Evolutionary conservation across 805 yeast species (phyloP).

Genomic region (Barnettozyma wickerhamii): DNA sequence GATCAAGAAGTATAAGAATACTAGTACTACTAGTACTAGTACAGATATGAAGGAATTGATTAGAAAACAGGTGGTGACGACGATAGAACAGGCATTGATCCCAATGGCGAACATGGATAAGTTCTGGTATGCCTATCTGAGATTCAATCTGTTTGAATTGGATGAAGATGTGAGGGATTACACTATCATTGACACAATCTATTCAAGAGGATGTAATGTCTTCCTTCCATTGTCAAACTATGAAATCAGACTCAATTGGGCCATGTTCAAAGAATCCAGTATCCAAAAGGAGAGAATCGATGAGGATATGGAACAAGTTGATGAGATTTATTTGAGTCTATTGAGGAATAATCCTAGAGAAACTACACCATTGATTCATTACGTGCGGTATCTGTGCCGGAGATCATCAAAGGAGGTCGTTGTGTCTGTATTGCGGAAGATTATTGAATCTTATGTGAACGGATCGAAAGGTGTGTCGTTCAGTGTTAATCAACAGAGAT

Average conservation of each 20-base stretch:
- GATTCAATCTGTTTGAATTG: neutral
- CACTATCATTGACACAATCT: constrained; percentile 38
- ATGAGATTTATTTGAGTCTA: constrained; percentile 19
- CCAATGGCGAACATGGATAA: constrained; percentile 57
- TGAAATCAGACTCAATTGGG: constrained; percentile 20
- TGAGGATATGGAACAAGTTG: no score
- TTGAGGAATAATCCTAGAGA: constrained; percentile 12
- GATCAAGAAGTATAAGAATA: constrained; percentile 28
- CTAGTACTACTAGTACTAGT: neutral
- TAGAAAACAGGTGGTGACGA: constrained; percentile 31
- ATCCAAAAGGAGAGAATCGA: constrained; percentile 9
- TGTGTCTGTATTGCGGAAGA: constrained; percentile 10
- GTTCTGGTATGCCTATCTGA: constrained; percentile 65
- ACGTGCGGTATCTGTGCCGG: constrained; percentile 18
- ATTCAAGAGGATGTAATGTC: constrained; percentile 45
- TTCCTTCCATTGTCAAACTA: constrained; percentile 28
- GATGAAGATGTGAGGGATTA: constrained; percentile 14
- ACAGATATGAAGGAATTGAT: neutral
- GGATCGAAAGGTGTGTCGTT: neutral
- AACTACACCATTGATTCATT: constrained; percentile 19
- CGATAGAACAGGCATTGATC: constrained; percentile 71
- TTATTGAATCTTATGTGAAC: constrained; percentile 19
- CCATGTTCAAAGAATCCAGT: constrained; percentile 17
- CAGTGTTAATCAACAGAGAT: constrained; percentile 1
- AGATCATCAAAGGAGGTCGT: constrained; percentile 8